Evolutionary conservation across 2,329 filamentous ascomycete genomes (phyloP).

Genomic region (Rhynchosporium graminicola): DNA sequence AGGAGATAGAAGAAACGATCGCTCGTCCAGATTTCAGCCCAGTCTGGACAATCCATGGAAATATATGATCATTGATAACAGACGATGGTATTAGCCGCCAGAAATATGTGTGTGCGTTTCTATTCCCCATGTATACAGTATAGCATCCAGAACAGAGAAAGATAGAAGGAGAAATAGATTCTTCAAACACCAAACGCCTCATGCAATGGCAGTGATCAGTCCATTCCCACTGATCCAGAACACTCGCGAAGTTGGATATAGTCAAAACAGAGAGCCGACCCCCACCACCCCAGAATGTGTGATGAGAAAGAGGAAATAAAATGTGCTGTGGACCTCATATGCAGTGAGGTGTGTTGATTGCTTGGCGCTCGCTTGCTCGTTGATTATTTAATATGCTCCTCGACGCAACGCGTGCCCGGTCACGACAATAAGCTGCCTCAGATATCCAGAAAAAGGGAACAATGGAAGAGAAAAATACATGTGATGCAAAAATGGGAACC

Average conservation of each 20-base stretch:
- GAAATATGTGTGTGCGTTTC: background rate
- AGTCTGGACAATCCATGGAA: constrained; percentile 8
- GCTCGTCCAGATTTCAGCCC: constrained; percentile 4
- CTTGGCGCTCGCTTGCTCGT: constrained; percentile 19
- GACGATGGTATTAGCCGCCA: background rate
- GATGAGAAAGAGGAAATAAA: background rate
- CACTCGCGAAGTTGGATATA: constrained; percentile 2
- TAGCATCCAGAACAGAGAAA: background rate
- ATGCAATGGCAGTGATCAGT: background rate
- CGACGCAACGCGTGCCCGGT: background rate
- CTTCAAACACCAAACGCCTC: constrained; percentile 2
- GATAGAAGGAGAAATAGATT: no score
- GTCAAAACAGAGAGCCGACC: constrained; percentile 14
- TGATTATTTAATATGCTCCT: constrained; percentile 13
- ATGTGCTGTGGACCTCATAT: background rate
- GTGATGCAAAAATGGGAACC: constrained; percentile 1
- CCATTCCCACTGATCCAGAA: background rate
- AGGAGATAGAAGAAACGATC: background rate
- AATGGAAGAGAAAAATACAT: background rate
- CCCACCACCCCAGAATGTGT: constrained; percentile 3
- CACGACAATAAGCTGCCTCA: constrained; percentile 6
- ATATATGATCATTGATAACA: background rate
- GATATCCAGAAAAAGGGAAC: constrained; percentile 7
- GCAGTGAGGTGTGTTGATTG: constrained; percentile 6
- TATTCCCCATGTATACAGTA: constrained; percentile 4